These are phyloP conservation scores for Phyllachora maydis DNA, from an alignment of 2,329 filamentous ascomycete species.

Conservation along the genomic window DNA sequence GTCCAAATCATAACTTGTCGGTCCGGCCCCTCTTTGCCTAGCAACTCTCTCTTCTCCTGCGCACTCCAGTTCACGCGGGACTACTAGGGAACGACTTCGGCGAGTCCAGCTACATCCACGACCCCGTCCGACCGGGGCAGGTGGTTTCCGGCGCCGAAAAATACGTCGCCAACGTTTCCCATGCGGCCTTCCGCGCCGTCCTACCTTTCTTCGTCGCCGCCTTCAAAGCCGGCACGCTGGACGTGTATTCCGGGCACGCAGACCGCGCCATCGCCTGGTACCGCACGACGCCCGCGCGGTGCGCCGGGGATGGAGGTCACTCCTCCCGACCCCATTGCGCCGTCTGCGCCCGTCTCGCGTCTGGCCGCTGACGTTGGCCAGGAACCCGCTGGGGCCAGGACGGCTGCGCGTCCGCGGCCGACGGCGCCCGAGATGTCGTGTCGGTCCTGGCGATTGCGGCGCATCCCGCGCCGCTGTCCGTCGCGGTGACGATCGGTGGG, in stretches of 20 bases:
- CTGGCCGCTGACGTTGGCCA: constrained; percentile 4
- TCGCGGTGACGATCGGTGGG: constrained; percentile 16
- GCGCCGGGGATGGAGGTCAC: constrained; percentile 15
- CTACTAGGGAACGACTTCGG: constrained; percentile 32
- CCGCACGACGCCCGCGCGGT: constrained; percentile 13
- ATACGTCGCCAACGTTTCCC: constrained; percentile 23
- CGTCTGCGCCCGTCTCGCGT: not conserved
- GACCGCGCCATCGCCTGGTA: constrained; percentile 21
- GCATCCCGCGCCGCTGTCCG: constrained; percentile 11
- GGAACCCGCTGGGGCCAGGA: constrained; percentile 17
- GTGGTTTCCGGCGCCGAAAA: constrained; percentile 23
- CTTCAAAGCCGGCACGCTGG: constrained; percentile 21
- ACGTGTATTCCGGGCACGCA: constrained; percentile 8
- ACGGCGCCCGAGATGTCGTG: constrained; percentile 19
- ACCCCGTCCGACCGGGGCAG: constrained; percentile 18
- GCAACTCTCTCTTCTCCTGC: too few species aligned
- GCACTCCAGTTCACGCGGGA: not conserved
- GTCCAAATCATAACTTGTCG: constrained; percentile 33
- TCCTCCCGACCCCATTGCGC: constrained; percentile 1
- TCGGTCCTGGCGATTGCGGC: constrained; percentile 20
- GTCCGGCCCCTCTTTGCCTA: not conserved
- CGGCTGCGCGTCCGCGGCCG: constrained; percentile 11
- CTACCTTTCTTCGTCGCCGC: constrained; percentile 26
- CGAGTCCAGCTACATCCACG: constrained; percentile 36
- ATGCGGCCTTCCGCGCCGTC: constrained; percentile 24